A percentile compares a stretch with the other conserved stretches of the same genome.
These are phyloP conservation scores for Neurospora intermedia DNA, from an alignment of 495 filamentous ascomycete genomes.

Conservation along the genomic window DNA sequence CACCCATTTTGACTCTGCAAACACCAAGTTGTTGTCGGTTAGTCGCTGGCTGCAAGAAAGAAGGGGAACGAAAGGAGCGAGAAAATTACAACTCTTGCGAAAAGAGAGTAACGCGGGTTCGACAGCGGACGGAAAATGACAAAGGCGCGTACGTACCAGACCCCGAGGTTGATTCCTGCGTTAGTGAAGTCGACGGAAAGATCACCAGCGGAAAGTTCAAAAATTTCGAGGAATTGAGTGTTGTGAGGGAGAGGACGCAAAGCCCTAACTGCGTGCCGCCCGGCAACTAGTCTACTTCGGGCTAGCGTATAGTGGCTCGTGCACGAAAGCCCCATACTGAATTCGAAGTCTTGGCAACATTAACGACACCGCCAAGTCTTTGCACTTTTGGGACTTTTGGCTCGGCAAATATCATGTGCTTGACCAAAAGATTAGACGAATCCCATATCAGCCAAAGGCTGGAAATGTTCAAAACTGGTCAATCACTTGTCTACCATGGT, in stretches of 20 bases:
- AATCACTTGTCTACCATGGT: not conserved
- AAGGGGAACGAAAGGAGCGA: not conserved
- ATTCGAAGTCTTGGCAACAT: not conserved
- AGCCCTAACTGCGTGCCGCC: constrained; percentile 20
- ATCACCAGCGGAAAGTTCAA: constrained; percentile 14
- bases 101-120: not conserved
- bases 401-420: not conserved
- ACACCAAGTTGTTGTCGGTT: not conserved
- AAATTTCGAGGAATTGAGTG: constrained; percentile 16
- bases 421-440: not conserved
- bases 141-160: constrained; percentile 13
- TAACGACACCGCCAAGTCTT: not conserved
- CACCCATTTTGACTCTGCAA: constrained; percentile 59
- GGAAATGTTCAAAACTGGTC: not conserved
- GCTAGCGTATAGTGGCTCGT: constrained; percentile 3
- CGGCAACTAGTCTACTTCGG: constrained; percentile 3
- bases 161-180: constrained; percentile 18
- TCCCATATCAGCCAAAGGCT: not conserved
- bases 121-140: not conserved
- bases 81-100: not conserved
- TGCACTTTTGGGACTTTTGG: not conserved
- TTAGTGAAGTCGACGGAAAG: constrained; percentile 19
- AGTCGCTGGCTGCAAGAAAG: not conserved
- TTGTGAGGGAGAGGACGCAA: constrained; percentile 16
- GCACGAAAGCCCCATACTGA: constrained; percentile 4